Percentiles rank a stretch among this genome's conserved stretches.
These are phyloP conservation scores for Nematocida minor DNA, from an alignment of 371 early-diverging fungal species.

Conservation along the genomic window DNA sequence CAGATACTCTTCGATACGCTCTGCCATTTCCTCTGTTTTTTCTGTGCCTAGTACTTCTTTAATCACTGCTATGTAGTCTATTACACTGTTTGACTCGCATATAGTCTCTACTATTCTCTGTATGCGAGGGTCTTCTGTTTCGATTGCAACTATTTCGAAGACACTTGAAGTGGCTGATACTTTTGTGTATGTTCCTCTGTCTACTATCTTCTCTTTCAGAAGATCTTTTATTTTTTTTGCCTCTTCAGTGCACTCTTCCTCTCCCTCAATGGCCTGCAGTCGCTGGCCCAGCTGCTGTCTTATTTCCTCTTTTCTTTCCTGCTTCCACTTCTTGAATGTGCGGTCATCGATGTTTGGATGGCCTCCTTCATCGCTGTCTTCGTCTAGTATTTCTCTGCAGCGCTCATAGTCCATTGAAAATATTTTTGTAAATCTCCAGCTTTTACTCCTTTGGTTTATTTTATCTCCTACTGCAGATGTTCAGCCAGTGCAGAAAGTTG, in stretches of 20 bases:
- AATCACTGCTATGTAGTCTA: not conserved
- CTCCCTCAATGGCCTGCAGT: not conserved
- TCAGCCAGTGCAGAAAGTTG: no score
- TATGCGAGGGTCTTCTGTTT: not conserved
- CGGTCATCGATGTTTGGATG: slow-evolving; percentile 62
- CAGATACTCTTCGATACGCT: slow-evolving; percentile 11
- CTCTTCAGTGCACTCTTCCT: not conserved
- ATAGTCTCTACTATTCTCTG: not conserved
- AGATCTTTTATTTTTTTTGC: slow-evolving; percentile 5
- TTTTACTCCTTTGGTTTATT: no score
- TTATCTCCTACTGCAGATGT: no score
- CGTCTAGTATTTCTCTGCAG: not conserved
- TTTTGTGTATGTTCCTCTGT: slow-evolving; percentile 1
- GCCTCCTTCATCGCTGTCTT: slow-evolving; percentile 26
- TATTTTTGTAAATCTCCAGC: no score
- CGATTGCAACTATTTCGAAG: not conserved
- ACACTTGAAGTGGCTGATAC: not conserved
- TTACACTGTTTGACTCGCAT: not conserved
- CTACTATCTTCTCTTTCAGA: slow-evolving; percentile 28
- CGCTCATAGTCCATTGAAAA: slow-evolving; percentile 18
- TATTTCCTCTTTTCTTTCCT: slow-evolving; percentile 13
- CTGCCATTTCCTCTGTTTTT: not conserved
- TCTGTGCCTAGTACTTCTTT: not conserved
- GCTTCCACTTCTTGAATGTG: slow-evolving; percentile 51
- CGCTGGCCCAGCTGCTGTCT: slow-evolving; percentile 7